A percentile compares a stretch with the other conserved stretches of the same genome.
phyloP scores from a whole-genome alignment of 805 yeast species.

The Kodamaea jinghongensis region DNA sequence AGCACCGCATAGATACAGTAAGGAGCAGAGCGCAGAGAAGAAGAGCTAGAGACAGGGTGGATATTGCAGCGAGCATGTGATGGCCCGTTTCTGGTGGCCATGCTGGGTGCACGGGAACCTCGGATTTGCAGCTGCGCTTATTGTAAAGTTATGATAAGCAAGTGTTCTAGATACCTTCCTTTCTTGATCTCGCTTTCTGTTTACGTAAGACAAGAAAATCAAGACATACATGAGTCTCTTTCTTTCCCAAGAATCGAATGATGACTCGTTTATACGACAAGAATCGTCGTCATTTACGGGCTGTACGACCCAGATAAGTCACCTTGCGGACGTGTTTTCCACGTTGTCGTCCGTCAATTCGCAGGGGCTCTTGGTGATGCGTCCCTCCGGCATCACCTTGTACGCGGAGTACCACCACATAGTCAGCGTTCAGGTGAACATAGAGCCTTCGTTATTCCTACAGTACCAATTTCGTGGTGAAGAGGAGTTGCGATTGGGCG shows the following conservation, averaged over 20 bases:
- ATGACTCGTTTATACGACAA: not conserved
- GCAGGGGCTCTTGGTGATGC: slow-evolving; percentile 35
- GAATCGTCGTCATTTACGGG: slow-evolving; percentile 26
- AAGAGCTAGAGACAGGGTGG: too few species aligned
- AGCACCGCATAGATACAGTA: too few species aligned
- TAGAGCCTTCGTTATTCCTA: slow-evolving; percentile 38
- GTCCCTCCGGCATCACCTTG: slow-evolving; percentile 30
- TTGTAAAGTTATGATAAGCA: not conserved
- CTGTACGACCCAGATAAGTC: slow-evolving; percentile 36
- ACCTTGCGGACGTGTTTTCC: slow-evolving; percentile 35
- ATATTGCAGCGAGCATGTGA: too few species aligned
- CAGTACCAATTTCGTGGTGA: slow-evolving; percentile 22
- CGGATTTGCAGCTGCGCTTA: not conserved
- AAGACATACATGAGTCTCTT: not conserved
- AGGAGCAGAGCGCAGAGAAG: too few species aligned
- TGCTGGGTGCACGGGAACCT: too few species aligned
- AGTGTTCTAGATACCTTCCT: not conserved
- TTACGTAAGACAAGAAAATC: not conserved
- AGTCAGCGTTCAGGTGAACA: slow-evolving; percentile 30
- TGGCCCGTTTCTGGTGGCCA: too few species aligned
- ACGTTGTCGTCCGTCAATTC: slow-evolving; percentile 29
- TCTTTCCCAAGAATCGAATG: slow-evolving; percentile 5
- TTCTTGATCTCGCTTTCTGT: too few species aligned
- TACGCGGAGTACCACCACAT: slow-evolving; percentile 38
- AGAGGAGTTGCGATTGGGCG: slow-evolving; percentile 25